phyloP scores from a whole-genome alignment of 2,329 filamentous ascomycete genomes.

The Arthrobotrys musiformis region DNA sequence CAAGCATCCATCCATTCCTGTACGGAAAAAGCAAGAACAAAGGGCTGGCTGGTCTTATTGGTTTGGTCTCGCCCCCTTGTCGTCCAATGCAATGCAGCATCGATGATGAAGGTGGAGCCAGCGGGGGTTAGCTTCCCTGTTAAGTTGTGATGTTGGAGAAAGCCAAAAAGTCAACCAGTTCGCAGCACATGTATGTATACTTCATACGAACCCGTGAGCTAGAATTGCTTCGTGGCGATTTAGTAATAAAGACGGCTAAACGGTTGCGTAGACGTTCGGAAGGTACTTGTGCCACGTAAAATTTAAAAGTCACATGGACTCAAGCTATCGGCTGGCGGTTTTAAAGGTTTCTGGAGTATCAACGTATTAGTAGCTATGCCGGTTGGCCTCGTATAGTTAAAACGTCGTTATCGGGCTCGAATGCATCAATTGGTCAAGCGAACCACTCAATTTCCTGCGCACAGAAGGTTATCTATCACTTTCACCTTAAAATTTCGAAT shows the following conservation, averaged over 20 bases:
- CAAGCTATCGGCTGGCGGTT: neutral
- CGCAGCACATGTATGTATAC: neutral
- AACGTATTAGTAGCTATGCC: neutral
- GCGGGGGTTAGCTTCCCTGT: conserved; percentile 43
- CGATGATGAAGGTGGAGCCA: conserved; percentile 45
- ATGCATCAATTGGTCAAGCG: neutral
- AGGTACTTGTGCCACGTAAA: conserved; percentile 1
- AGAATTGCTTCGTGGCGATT: conserved; percentile 7
- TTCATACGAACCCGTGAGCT: neutral
- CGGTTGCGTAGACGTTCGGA: conserved; percentile 2
- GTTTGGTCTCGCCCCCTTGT: conserved; percentile 13
- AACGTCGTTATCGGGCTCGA: neutral
- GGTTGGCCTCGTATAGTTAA: conserved; percentile 2
- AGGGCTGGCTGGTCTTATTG: conserved; percentile 12
- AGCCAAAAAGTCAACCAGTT: neutral
- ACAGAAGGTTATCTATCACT: neutral
- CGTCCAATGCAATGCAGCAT: conserved; percentile 43
- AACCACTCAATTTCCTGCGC: neutral
- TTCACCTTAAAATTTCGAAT: neutral
- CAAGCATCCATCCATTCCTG: conserved; percentile 28
- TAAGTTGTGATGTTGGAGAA: conserved; percentile 29
- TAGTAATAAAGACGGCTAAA: conserved; percentile 4
- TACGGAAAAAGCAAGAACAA: conserved; percentile 42
- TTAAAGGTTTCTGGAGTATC: neutral
- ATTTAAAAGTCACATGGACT: conserved; percentile 4